Percentiles rank a stretch among this genome's conserved stretches.
These are phyloP conservation scores for Lyophyllum atratum DNA, from an alignment of 768 basidiomycete species.

Conservation along the genomic window DNA sequence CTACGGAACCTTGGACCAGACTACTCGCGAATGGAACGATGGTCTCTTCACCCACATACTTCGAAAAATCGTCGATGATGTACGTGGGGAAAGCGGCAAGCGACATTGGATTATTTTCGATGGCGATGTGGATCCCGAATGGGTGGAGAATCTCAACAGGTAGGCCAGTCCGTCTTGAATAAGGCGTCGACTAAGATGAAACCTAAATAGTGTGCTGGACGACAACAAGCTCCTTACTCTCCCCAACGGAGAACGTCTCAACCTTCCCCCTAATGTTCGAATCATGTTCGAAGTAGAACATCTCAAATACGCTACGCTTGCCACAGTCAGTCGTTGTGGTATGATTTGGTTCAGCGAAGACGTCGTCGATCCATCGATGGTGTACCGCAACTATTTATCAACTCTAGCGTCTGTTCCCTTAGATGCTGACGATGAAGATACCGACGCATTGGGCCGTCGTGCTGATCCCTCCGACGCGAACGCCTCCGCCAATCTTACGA, in stretches of 20 bases:
- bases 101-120: constrained; percentile 99
- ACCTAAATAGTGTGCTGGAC: constrained; percentile 79
- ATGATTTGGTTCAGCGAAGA: constrained; percentile 99
- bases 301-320: constrained; percentile 93
- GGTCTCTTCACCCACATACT: constrained; percentile 97
- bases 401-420: constrained; percentile 74
- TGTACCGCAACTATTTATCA: constrained; percentile 85
- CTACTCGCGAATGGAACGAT: constrained; percentile 99
- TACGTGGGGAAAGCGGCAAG: constrained; percentile 95
- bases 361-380: constrained; percentile 88
- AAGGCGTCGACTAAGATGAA: not conserved
- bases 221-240: constrained; percentile 97
- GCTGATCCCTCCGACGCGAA: constrained; percentile 51
- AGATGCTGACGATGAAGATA: constrained; percentile 89
- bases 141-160: constrained; percentile 99
- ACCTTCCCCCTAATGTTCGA: constrained; percentile 93
- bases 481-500: constrained; percentile 63
- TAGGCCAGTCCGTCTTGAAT: constrained; percentile 34
- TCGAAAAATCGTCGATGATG: constrained; percentile 97
- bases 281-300: constrained; percentile 99
- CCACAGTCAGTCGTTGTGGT: constrained; percentile 99
- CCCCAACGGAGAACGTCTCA: constrained; percentile 97
- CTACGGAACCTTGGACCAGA: constrained; percentile 95
- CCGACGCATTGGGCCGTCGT: constrained; percentile 65
- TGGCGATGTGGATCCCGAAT: constrained; percentile 99